Base-by-base conservation (phyloP, 805 yeast genomes). In the Hanseniaspora vineae region DNA sequence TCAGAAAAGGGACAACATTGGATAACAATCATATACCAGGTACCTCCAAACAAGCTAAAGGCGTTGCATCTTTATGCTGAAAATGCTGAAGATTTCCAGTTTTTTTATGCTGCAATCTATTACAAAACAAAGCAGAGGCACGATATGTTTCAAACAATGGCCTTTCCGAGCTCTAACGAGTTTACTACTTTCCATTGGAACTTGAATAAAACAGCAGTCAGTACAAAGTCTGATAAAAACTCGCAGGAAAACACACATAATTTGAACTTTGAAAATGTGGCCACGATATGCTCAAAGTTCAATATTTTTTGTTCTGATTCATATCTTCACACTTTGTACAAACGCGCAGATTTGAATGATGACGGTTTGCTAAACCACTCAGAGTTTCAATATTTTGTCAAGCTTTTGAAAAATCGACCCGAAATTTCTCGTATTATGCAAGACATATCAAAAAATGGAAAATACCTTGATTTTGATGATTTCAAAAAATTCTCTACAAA, bases 41-140 rank as follows among this genome's bases (percentile, higher is more conserved):
- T 73, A 6, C 69, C 75, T 6, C 78, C 74, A 2, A 69, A 75
- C 46, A 84, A 82, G 58, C 67, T 86, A 42, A 84, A 86, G 55
- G 84, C 89, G 0, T 62, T 92, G 46, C 96, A 90, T 64, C 64
- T 88, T 14, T 77, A 89, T 9, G 88, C 95, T 1, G 62, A 72
- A 0, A 66, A 71, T 9, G 66, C 65, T 44, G 62, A 62, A 23
- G 81, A 77, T 39, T 77, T 74, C 46, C 72, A 83, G 55, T 51
- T 73, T 53, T 69, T 86, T 58, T 57, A 80, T 32, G 57, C 68
- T 32, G 78, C 85, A 32, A 61, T 84, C 15, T 70, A 70, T 42
- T 72, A 75, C 37, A 63, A 88, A 13, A 75, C 76, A 1, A 66
- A 67, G 35, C 74, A 78, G 46, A 70, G 89, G 47, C 71, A 75